Evolutionary conservation across 176 grass and related monocot genomes (phyloP).

Genomic region (Aegilops sharonensis): DNA sequence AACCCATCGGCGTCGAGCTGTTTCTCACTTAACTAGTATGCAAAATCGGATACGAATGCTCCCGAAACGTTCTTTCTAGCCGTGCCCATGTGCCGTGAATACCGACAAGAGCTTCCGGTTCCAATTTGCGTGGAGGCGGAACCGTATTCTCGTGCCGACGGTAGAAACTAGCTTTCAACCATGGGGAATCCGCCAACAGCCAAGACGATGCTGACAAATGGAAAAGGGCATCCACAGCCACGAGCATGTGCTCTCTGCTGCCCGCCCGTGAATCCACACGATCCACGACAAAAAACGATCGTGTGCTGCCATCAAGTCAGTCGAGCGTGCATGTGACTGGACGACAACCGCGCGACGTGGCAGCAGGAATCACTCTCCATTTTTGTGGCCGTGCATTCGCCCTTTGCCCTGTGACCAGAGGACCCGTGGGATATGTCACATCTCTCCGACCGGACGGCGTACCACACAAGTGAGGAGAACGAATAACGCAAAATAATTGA

Average conservation of each 20-base stretch:
- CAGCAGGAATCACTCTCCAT: not conserved
- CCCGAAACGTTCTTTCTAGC: too few relatives aligned
- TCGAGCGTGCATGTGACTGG: not conserved
- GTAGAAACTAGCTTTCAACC: not conserved
- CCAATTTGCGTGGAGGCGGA: not conserved
- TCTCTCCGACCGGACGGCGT: too few relatives aligned
- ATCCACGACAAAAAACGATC: not conserved
- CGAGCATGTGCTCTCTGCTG: not conserved
- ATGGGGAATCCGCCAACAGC: not conserved
- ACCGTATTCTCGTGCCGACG: not conserved
- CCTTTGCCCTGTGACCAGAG: not conserved
- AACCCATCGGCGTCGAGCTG: not conserved
- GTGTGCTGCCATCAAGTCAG: too few relatives aligned
- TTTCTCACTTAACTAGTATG: not conserved
- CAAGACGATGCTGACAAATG: not conserved
- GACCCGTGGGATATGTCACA: not conserved
- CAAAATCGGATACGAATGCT: not conserved
- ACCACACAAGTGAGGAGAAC: too few relatives aligned
- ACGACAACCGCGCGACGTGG: constrained; percentile 31
- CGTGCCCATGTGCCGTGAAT: not conserved
- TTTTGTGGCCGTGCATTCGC: not conserved
- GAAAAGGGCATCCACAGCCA: not conserved
- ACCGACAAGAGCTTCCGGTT: not conserved
- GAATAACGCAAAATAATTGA: too few relatives aligned
- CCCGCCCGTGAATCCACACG: not conserved